phyloP scores from a whole-genome alignment of 2,329 filamentous ascomycete species.

The Pseudogymnoascus sp. region DNA sequence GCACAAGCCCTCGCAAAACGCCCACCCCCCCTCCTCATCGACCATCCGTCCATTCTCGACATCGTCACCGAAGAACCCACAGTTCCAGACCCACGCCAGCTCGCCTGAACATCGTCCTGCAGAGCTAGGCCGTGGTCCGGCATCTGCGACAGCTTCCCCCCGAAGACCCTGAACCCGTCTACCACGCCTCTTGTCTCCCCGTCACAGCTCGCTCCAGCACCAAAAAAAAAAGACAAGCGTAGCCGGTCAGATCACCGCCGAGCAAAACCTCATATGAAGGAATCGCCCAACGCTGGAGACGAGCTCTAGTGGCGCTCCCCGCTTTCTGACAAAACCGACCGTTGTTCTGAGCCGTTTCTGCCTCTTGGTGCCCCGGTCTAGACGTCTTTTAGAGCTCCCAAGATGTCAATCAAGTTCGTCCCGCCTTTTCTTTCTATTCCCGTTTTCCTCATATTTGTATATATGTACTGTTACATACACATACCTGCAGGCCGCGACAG shows the following conservation, averaged over 20 bases:
- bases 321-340: neutral
- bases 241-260: neutral
- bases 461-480: neutral
- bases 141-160: neutral
- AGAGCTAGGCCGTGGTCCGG: neutral
- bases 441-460: neutral
- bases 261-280: neutral
- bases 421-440: neutral
- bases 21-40: neutral
- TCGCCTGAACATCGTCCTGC: neutral
- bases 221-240: neutral
- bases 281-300: neutral
- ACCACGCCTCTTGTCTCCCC: neutral
- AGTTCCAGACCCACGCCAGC: neutral
- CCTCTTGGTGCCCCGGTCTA: neutral
- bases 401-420: constrained; percentile 11
- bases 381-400: neutral
- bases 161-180: neutral
- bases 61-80: neutral
- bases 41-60: neutral
- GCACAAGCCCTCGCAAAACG: neutral
- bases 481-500: neutral
- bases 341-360: neutral
- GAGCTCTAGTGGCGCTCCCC: neutral
- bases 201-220: neutral